These are phyloP conservation scores for Mentha longifolia DNA, from an alignment of 257 asterid genomes.

Conservation along the genomic window DNA sequence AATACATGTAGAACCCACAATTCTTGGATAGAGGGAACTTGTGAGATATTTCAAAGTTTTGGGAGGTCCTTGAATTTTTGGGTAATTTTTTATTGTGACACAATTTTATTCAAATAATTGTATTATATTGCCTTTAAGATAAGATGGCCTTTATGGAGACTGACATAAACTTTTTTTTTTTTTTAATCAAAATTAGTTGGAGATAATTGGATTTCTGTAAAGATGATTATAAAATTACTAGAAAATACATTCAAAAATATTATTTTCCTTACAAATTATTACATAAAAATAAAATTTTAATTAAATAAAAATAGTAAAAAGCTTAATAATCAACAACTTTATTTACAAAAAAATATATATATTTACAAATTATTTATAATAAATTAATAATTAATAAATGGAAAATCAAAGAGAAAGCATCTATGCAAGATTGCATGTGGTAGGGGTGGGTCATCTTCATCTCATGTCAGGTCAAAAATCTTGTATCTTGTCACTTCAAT, in stretches of 20 bases:
- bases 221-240: no score
- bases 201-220: no score
- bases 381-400: no score
- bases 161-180: background rate
- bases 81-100: background rate
- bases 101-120: background rate
- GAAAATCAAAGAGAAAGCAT: background rate
- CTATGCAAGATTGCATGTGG: background rate
- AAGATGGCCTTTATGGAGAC: background rate
- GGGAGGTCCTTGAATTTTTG: slow-evolving; percentile 11
- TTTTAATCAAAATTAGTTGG: background rate
- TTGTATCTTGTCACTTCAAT: slow-evolving; percentile 2
- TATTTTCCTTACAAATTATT: background rate
- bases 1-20: slow-evolving; percentile 34
- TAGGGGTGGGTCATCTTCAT: slow-evolving; percentile 24
- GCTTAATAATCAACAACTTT: no score
- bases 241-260: no score
- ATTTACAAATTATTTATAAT: background rate
- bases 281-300: background rate
- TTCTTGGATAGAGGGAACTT: slow-evolving; percentile 15
- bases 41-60: slow-evolving; percentile 30
- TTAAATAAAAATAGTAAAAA: no score
- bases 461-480: slow-evolving; percentile 28
- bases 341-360: background rate
- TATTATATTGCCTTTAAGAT: background rate